Base-by-base conservation (phyloP, 1,284 basidiomycete species). In the Cutaneotrichosporon curvatum region DNA sequence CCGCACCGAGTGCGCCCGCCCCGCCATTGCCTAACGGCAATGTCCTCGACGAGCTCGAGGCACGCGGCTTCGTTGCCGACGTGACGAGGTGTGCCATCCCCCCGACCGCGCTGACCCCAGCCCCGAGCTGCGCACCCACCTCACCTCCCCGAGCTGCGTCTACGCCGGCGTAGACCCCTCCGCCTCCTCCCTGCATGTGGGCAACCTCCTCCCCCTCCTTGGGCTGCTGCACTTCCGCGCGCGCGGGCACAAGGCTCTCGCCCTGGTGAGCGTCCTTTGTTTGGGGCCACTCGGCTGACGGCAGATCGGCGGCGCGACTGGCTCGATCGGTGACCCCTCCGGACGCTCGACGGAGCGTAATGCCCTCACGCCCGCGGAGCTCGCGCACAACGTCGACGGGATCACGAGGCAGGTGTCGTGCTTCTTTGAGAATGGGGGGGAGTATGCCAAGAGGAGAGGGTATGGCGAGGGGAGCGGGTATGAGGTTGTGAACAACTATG, bases 101-200 rank as follows among this genome's bases (percentile, higher is more conserved):
- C 25, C 8, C 7, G 12, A 28, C 8, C 8, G 7, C 25, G 15
- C 45, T 38, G 8, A 37, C 37, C 15, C 21, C 50, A 72, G 68
- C 53, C 63, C 62, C 1, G 45, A 58, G 8, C 47, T 72, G 0
- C 58, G 58, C 3, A 34, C 55, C 16, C 65, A 68, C 43, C 59
- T 72, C 37, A 37, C 59, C 12, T 32, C 48, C 1, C 70, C 68
- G 2, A 68, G 71, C 4, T 81, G 80, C 0, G 78, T 92, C 15
- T 99, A 99, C 65, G 77, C 82, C 12, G 94, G 94, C 32, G 79
- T 97, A 40, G 95, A 98, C 68, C 95, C 95, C 0, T 89, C 90
- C 1, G 92, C 92, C 1, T 75, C 73, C 25, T 84, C 87, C 0
- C 75, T 98, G 16, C 94, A 98, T 68, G 87, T 91, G 44, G 94